phyloP scores from a whole-genome alignment of 495 filamentous ascomycete genomes.

The Talaromyces trachyspermus region DNA sequence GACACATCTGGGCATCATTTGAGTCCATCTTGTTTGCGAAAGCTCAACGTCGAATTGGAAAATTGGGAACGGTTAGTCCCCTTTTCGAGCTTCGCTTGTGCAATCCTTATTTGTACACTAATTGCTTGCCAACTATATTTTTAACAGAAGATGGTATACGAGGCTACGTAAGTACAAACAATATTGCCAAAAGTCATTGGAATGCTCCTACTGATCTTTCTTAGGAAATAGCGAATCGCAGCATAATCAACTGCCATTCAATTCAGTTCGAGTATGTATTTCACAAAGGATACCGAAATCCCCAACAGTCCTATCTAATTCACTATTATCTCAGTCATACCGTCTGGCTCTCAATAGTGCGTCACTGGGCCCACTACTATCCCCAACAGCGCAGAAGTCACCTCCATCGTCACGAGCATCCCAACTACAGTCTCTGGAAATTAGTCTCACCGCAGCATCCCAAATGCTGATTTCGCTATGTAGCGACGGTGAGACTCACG shows the following conservation, averaged over 20 bases:
- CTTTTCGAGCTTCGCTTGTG: neutral
- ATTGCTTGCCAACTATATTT: neutral
- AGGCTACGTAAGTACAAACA: neutral
- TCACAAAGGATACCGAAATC: too few relatives aligned
- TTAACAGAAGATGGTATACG: neutral
- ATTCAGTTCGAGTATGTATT: constrained; percentile 13
- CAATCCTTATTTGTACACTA: neutral
- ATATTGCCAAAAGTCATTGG: neutral
- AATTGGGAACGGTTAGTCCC: constrained; percentile 12
- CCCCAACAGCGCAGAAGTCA: constrained; percentile 1
- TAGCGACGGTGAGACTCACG: constrained; percentile 2
- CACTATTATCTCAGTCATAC: constrained; percentile 11
- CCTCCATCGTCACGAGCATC: neutral
- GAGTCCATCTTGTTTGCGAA: neutral
- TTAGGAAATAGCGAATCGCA: constrained; percentile 10
- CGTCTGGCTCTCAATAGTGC: constrained; percentile 15
- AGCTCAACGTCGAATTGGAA: constrained; percentile 12
- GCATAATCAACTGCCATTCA: constrained; percentile 16
- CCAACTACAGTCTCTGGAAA: constrained; percentile 6
- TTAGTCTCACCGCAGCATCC: constrained; percentile 12
- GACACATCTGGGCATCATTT: constrained; percentile 14
- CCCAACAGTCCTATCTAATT: neutral
- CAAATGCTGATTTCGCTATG: constrained; percentile 15
- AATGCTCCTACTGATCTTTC: neutral
- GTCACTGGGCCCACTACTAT: constrained; percentile 10